Evolutionary conservation across 441 rosid species (phyloP), one percentile per base, ranked within the genome.

Genomic region (Adansonia rubrostipa): DNA sequence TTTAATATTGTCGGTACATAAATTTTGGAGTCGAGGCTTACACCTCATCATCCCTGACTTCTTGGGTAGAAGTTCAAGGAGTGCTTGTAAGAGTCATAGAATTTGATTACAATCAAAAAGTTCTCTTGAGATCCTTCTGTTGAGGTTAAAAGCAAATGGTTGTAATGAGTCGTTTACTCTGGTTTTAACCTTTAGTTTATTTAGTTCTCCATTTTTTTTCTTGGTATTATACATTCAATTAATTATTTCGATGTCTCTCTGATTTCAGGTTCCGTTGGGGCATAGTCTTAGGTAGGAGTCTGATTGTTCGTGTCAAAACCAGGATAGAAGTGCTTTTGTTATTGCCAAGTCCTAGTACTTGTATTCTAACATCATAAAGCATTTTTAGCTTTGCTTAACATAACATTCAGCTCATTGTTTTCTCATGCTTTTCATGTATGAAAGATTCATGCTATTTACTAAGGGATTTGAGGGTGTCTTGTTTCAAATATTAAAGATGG

Each of bases 11-110:
- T 84, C 60, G 33, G 79, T 62, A 20, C 44, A 68, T 74, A 58
- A 65, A 54, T 70, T 78, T 78, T 79, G 72, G 65, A 58, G 78
- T 79, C n/a, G 61, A 77, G 75, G 75, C 67, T 56, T 84, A 67
- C 81, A 67, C 79, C 72, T 74, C 78, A 48, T 45, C 71, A 60
- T 85, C 66, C 80, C 64, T 56, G 80, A 69, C 78, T 76, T 82
- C 54, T 28, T 73, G 67, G 77, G 77, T 78, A 58, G 77, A 78
- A 57, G 81, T 77, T 76, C 72, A 65, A 80, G 60, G 61, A 80
- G 72, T 76, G 82, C 56, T 76, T 78, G 80, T 40, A 60, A 85
- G 83, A 77, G 76, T 64, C 72, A 56, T 50, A 58, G 60, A 65
- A 67, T 72, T 66, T 78, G 77, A 69, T 75, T 74, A 74, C 77